phyloP scores from a whole-genome alignment of 208 protist species.

The Borovskyia barvae region DNA sequence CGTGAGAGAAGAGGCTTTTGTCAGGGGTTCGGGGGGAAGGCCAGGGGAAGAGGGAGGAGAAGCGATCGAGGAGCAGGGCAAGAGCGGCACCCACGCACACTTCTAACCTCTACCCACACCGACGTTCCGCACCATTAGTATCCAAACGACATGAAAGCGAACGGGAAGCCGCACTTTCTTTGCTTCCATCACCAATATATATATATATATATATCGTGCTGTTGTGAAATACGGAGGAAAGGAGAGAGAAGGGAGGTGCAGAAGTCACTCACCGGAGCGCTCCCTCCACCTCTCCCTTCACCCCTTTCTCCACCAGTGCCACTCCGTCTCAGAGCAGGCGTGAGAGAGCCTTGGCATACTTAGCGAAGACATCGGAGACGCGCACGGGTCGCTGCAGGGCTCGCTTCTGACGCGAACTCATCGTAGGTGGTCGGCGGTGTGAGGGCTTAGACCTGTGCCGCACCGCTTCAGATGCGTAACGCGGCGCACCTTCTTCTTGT shows the following conservation, averaged over 20 bases:
- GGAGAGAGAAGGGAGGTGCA: constrained; percentile 11
- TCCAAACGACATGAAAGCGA: too few relatives aligned
- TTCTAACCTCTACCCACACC: too few relatives aligned
- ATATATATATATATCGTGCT: too few relatives aligned
- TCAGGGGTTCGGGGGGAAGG: too few relatives aligned
- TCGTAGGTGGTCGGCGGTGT: not conserved
- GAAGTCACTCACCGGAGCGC: not conserved
- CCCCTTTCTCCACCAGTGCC: constrained; percentile 14
- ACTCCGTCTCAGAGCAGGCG: constrained; percentile 25
- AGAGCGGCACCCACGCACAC: too few relatives aligned
- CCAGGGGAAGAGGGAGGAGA: too few relatives aligned
- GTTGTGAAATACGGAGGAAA: too few relatives aligned
- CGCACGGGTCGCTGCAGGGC: constrained; percentile 12
- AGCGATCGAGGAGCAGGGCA: too few relatives aligned
- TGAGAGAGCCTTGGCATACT: constrained; percentile 23
- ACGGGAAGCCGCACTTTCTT: not conserved
- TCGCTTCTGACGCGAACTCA: not conserved
- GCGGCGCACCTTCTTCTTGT: not conserved
- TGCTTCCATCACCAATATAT: constrained; percentile 6
- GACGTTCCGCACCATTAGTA: too few relatives aligned
- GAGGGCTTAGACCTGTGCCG: not conserved
- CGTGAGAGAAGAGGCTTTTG: too few relatives aligned
- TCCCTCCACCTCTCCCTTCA: not conserved
- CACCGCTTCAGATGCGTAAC: not conserved
- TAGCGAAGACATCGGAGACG: constrained; percentile 28